Evolutionary conservation across 2,329 filamentous ascomycete species (phyloP).

Genomic region (Hypoxylon sp.): DNA sequence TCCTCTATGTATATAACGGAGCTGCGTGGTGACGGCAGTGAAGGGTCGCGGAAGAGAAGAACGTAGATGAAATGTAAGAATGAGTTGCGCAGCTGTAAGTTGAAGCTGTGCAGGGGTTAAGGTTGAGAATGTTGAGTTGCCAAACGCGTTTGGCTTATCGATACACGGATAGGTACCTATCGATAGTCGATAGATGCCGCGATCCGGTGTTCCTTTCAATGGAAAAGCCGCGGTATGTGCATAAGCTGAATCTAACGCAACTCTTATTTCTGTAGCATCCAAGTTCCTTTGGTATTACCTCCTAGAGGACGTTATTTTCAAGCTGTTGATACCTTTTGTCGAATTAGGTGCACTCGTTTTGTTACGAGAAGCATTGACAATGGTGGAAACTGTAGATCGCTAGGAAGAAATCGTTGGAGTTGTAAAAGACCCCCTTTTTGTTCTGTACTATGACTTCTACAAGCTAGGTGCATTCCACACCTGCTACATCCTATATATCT

Average conservation of each 20-base stretch:
- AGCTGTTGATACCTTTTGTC: not conserved
- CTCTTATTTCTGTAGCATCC: not conserved
- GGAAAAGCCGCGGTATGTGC: slow-evolving; percentile 31
- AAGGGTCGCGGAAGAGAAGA: not conserved
- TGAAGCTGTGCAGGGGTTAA: slow-evolving; percentile 11
- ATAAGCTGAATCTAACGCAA: slow-evolving; percentile 8
- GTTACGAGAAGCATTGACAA: not conserved
- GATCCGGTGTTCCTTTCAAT: not conserved
- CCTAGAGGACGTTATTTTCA: not conserved
- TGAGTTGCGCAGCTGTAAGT: slow-evolving; percentile 1
- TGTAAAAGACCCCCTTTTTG: slow-evolving; percentile 15
- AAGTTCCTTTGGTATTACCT: not conserved
- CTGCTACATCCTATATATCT: slow-evolving; percentile 21
- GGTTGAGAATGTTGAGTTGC: slow-evolving; percentile 3
- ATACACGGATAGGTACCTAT: slow-evolving; percentile 17
- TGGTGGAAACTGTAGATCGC: not conserved
- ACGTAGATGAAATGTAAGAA: not conserved
- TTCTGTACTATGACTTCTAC: slow-evolving; percentile 15
- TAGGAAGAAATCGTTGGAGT: not conserved
- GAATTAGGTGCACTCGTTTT: not conserved
- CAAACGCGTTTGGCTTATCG: slow-evolving; percentile 23
- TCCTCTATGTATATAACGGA: not conserved
- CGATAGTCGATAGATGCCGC: slow-evolving; percentile 28
- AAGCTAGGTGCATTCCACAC: slow-evolving; percentile 28
- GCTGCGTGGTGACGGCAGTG: not conserved